Evolutionary conservation across 2,329 filamentous ascomycete genomes (phyloP), one percentile per base, ranked within the genome.

Genomic region (Apiospora hydei): DNA sequence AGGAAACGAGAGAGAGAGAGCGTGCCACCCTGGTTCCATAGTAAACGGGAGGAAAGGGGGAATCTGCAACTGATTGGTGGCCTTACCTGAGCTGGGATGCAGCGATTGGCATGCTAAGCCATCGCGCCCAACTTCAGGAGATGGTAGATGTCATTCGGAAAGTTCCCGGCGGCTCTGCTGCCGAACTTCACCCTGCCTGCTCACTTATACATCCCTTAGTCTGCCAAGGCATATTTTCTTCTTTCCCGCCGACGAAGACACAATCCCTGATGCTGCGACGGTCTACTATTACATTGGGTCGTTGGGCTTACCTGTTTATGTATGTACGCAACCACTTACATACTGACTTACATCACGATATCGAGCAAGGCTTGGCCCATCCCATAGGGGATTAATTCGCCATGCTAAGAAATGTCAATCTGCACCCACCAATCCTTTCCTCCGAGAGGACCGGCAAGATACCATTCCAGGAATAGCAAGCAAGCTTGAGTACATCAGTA

Each of bases 41-140:
- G 14, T n/a, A 10, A 41, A n/a, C 18, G 57, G 18, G 10, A 41
- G 34, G 34, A 18, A 41, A 64, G 18, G 18, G 30, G 34, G n/a
- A n/a, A n/a, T n/a, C n/a, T n/a, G n/a, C n/a, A n/a, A n/a, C n/a
- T 64, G 34, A 41, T 41, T 64, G 34, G 34, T 64, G 10, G 57
- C 57, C 57, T 64, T 64, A 41, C 57, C 57, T 34, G 53, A 61
- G 53, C 53, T 61, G 53, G 16, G 30, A 34, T 18, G 30, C 53
- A 21, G 34, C 16, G 24, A n/a, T 61, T 34, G 53, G 16, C 53
- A 61, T 41, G 57, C 24, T 41, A n/a, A 21, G 57, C 2, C 2
- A 41, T 38, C 34, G 34, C 57, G 34, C 57, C 4, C 34, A 5
- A 10, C 30, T 64, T 41, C 21, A 21, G 18, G 53, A 38, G 34